Base-by-base conservation (phyloP, 2,329 filamentous ascomycete species). In the Fusarium sp. region DNA sequence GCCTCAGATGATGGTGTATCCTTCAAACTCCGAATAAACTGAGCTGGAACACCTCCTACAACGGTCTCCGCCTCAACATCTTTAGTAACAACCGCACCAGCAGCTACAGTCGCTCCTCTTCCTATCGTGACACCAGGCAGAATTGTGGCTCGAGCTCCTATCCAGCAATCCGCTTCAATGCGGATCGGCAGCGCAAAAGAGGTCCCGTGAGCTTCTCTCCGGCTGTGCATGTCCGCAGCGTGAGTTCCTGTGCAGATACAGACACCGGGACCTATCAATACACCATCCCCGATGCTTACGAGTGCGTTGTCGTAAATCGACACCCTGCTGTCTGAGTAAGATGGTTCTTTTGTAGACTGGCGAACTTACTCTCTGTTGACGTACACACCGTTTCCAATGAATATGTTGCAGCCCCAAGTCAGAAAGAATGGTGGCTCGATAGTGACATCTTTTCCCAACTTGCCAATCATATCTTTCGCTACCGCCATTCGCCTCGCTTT, bases 341-440 rank as follows among this genome's bases (percentile, higher is more conserved):
- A 8, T 9, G 3, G 5, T 0, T 3, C 7, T 18, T 17, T 5
- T 14, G 6, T 10, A 15, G 7, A 2, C 7, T 2, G 11, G 3
- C 4, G 15, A 1, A 44, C 64, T 45, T 17, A 69, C 65, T 59
- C 50, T 53, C 65, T 10, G 27, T 69, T 69, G 4, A 69, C 68
- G 4, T 69, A 69, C 13, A 64, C 65, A 6, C 33, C n/a, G 4
- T 20, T 58, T 0, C 65, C 65, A 2, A 69, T 48, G 10, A 69
- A 69, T 0, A 35, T 42, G 15, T 69, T 69, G 10, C 65, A 69
- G 12, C 65, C 65, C 64, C 64, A 69, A 6, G n/a, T 44, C 1
- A 69, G 15, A 17, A 69, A 69, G 27, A 69, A 69, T 1, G 65
- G 65, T 0, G 58, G 23, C 9, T 69, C 64, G 5, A 69, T 69